These are phyloP conservation scores for Candida suzukii DNA, from an alignment of 805 yeast species.

Conservation along the genomic window DNA sequence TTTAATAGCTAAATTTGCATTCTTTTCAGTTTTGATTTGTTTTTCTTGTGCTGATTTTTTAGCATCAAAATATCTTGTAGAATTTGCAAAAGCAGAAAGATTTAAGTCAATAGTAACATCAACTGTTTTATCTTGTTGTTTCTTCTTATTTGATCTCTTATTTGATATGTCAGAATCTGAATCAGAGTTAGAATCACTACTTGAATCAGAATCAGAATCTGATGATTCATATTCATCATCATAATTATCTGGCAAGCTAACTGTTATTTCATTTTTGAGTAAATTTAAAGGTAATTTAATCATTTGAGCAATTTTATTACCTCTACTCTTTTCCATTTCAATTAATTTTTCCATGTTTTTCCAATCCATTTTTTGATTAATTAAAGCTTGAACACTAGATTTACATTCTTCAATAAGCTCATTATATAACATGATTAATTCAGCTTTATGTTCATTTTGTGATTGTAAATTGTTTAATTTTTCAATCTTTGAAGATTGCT, in stretches of 20 bases:
- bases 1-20: constrained; percentile 69
- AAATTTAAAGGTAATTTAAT: constrained; percentile 67
- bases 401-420: constrained; percentile 68
- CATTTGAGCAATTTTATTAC: constrained; percentile 53
- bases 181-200: constrained; percentile 25
- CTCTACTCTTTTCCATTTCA: constrained; percentile 57
- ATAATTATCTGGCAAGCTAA: constrained; percentile 43
- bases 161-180: constrained; percentile 12
- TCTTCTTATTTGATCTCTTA: constrained; percentile 1
- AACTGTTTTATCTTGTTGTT: constrained; percentile 21
- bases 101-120: constrained; percentile 60
- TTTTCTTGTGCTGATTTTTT: constrained; percentile 72
- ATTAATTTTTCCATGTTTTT: constrained; percentile 73
- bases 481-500: constrained; percentile 63
- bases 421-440: constrained; percentile 61
- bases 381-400: constrained; percentile 52
- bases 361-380: constrained; percentile 94
- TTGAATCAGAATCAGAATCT: constrained; percentile 30
- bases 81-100: constrained; percentile 82
- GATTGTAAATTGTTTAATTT: constrained; percentile 58
- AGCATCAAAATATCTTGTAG: constrained; percentile 70
- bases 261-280: constrained; percentile 55
- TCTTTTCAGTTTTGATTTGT: constrained; percentile 72
- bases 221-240: constrained; percentile 20
- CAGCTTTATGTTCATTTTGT: constrained; percentile 61